Conservation (phyloP, 768 basidiomycete species). For the Suillus clintonianus region DNA sequence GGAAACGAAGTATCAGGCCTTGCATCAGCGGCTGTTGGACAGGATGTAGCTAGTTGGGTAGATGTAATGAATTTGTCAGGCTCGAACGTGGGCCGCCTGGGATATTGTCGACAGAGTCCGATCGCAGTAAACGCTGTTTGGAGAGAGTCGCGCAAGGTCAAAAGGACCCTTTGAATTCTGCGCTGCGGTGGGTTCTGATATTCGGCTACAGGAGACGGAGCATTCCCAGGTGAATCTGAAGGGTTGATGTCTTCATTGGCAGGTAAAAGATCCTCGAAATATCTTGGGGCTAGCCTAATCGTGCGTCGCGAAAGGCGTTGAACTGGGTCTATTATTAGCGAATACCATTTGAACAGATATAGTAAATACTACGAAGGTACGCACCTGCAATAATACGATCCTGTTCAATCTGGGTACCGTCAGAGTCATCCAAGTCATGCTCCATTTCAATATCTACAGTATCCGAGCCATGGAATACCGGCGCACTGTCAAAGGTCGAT, state of each 20-base stretch:
- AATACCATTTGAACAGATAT: neutral
- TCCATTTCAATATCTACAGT: neutral
- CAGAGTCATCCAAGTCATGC: neutral
- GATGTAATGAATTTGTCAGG: neutral
- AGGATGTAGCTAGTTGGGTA: neutral
- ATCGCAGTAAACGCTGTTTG: neutral
- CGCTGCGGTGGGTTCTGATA: neutral
- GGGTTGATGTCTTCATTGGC: neutral
- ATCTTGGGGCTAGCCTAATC: neutral
- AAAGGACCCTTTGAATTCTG: neutral
- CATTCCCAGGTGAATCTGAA: neutral
- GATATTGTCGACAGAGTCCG: neutral
- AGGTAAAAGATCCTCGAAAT: neutral
- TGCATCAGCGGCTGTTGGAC: neutral
- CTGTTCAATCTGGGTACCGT: neutral
- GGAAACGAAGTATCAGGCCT: neutral
- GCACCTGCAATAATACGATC: neutral
- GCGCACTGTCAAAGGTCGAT: neutral
- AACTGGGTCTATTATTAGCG: neutral
- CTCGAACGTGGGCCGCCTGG: neutral
- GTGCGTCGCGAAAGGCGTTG: neutral
- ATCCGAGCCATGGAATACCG: neutral
- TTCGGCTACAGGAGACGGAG: accelerated
- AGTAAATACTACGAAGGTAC: neutral
- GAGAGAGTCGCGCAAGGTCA: neutral